Base-by-base conservation (phyloP, 208 protist genomes). In the Trypanosoma vivax region DNA sequence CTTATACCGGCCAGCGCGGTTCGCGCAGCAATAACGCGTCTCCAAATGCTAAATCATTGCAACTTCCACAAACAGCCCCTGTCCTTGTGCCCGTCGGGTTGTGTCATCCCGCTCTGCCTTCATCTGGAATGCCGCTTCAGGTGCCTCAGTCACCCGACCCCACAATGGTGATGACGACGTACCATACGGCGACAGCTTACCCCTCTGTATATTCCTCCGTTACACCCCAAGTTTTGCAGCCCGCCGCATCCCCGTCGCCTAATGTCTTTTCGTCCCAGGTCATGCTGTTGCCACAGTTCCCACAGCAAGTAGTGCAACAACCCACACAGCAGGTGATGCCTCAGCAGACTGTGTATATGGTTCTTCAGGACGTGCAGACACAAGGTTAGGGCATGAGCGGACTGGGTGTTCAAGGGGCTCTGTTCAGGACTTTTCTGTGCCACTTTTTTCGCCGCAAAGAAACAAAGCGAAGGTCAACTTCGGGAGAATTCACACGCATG, bases 281-380 rank as follows among this genome's bases (percentile, higher is more conserved):
- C 4, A 50, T 56, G 56, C 14, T 64, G 7, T 30, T 51, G 5
- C 55, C 27, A 11, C 56, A 71, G 24, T 60, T 40, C 28, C 1
- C 54, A 18, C 38, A 48, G 16, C 35, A 54, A 38, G 1, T 56
- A 16, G 50, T 53, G 14, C 60, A 50, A 28, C 18, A 33, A 19
- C 5, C 40, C 18, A 3, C 31, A 25, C 50, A 37, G 19, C 16
- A 42, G 23, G n/a, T n/a, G n/a, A n/a, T n/a, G 33, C 33, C 33
- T 37, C 13, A 37, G 33, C 33, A 7, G 33, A 13, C 7, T n/a
- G 33, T 7, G 10, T 13, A 13, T 37, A 37, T 37, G 33, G 10
- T 37, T 37, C 13, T 37, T 37, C n/a, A n/a, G n/a, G n/a, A n/a
- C n/a, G n/a, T n/a, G n/a, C n/a, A n/a, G n/a, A n/a, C n/a, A n/a